Percentiles rank a stretch among this genome's conserved stretches.
phyloP scores from a whole-genome alignment of 192 early-diverging fungal genomes.

The Powellomyces hirtus region DNA sequence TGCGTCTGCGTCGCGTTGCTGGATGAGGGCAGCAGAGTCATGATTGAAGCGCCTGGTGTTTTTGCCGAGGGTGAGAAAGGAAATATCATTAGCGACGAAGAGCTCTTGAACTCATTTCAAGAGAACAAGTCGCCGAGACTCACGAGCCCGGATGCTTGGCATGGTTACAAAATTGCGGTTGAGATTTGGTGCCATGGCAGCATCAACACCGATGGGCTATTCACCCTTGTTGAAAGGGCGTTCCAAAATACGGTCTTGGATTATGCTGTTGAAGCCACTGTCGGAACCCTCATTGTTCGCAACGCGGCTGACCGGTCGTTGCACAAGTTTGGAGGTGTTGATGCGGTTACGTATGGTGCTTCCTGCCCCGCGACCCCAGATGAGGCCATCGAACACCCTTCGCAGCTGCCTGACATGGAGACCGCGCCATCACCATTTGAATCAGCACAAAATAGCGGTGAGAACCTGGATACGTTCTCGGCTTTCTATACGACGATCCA shows the following conservation, averaged over 20 bases:
- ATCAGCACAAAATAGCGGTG: background rate
- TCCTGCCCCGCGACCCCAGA: too few species aligned
- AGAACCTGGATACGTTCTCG: background rate
- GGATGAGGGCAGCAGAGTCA: constrained; percentile 28
- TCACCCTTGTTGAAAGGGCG: constrained; percentile 20
- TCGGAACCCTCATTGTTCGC: background rate
- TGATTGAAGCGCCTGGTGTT: constrained; percentile 25
- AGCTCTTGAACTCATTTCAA: background rate
- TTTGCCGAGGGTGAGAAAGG: background rate
- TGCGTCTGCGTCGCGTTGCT: constrained; percentile 35
- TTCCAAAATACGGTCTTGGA: constrained; percentile 37
- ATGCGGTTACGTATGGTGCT: too few species aligned
- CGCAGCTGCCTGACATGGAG: background rate
- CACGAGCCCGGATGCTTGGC: background rate
- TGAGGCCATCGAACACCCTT: background rate
- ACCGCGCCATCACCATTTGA: background rate
- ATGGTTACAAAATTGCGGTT: constrained; percentile 36
- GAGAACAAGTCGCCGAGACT: background rate
- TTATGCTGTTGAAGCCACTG: constrained; percentile 38
- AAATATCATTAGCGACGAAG: background rate
- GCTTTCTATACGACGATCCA: constrained; percentile 12
- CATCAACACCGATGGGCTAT: constrained; percentile 32
- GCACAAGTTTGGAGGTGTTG: background rate
- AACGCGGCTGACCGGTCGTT: background rate
- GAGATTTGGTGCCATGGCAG: constrained; percentile 43